Base-by-base conservation (phyloP, 2,329 filamentous ascomycete species). In the Cladosporium oxysporum region DNA sequence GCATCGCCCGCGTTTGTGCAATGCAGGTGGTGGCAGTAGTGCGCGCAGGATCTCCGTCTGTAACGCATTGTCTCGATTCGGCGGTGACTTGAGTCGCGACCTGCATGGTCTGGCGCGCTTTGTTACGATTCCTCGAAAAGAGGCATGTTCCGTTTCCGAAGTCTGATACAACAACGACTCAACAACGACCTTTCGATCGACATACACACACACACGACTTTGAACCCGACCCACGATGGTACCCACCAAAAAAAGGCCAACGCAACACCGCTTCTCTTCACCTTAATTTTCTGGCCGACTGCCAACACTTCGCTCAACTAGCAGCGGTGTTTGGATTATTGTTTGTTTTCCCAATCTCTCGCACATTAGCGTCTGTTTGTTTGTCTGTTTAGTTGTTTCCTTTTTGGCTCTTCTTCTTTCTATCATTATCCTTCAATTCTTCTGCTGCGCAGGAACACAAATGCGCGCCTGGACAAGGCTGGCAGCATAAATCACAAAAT, bases 401-500 rank as follows among this genome's bases (percentile, higher is more conserved):
- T 35, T 35, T 35, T 35, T 35, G 33, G 23, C 18, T 29, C 21
- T n/a, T 33, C 23, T 16, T 58, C 21, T 58, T 47, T 21, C 41
- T 29, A 16, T n/a, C 16, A 29, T 35, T 35, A 14, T 35, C 14
- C 57, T 58, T 35, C 52, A 58, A 31, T 64, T 58, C 28, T 35
- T 47, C 62, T 64, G 52, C 62, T 64, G 52, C 53, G 52, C 52
- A 64, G 62, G 52, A 55, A 50, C 26, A 58, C 14, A 35, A 1
- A 31, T 31, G 52, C 55, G 26, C 37, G 57, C 28, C 49, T 44
- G 50, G 37, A 64, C 49, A 64, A 55, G 52, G 50, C 50, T 57
- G 37, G 61, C 50, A 62, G 55, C 31, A 41, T 18, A 58, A 59
- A 21, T 21, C 29, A 3, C 31, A 58, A 37, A 62, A 64, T 29